Percentiles rank a stretch among this genome's conserved stretches.
phyloP scores from a whole-genome alignment of 805 yeast genomes.

The Priceomyces carsonii region DNA sequence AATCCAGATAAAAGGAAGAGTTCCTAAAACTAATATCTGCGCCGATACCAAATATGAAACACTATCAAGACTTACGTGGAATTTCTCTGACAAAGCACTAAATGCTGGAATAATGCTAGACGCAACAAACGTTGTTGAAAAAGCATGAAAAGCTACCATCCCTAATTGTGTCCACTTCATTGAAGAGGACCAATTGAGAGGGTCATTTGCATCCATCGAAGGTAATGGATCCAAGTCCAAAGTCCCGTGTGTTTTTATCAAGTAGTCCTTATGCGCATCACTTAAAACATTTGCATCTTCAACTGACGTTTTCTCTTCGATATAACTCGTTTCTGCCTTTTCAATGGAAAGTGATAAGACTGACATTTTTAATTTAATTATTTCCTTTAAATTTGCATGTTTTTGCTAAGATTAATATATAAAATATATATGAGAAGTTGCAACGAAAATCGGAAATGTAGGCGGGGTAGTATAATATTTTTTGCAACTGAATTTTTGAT shows the following conservation, averaged over 20 bases:
- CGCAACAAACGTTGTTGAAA: constrained; percentile 17
- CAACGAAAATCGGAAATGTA: too few species aligned
- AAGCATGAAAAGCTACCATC: constrained; percentile 17
- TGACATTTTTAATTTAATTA: too few species aligned
- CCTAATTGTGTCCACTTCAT: constrained; percentile 11
- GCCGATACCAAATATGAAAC: constrained; percentile 14
- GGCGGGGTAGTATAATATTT: too few species aligned
- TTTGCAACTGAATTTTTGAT: too few species aligned
- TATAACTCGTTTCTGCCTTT: too few species aligned
- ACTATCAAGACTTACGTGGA: constrained; percentile 9
- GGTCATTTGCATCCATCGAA: constrained; percentile 14
- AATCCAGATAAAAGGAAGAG: constrained; percentile 16
- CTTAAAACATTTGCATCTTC: constrained; percentile 1
- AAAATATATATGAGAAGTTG: too few species aligned
- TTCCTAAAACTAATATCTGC: constrained; percentile 15
- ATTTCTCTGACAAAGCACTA: constrained; percentile 10
- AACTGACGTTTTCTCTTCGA: not conserved
- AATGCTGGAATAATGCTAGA: constrained; percentile 18
- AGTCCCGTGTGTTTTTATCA: constrained; percentile 14
- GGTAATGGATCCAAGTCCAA: constrained; percentile 15
- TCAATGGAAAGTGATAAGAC: too few species aligned
- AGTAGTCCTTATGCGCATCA: constrained; percentile 11
- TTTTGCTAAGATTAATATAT: too few species aligned
- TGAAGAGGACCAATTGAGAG: constrained; percentile 15
- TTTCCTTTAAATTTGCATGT: too few species aligned